Evolutionary conservation across 306 rosid genomes (phyloP).

Genomic region (Rosa rugosa): DNA sequence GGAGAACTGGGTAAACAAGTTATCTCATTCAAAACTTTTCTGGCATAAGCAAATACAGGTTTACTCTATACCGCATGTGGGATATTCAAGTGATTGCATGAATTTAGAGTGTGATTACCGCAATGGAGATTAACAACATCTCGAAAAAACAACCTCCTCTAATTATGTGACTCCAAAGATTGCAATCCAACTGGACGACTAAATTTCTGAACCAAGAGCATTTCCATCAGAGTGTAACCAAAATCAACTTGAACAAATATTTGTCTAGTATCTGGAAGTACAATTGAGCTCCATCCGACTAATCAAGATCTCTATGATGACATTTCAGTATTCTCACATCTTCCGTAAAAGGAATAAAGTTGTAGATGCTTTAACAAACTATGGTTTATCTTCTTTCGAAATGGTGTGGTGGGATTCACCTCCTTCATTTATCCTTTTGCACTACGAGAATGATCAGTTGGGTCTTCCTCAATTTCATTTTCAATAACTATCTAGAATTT

Average conservation of each 20-base stretch:
- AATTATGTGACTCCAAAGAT: background rate
- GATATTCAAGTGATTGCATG: background rate
- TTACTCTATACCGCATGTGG: background rate
- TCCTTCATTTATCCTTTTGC: too few species aligned
- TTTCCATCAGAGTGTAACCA: background rate
- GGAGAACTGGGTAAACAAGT: background rate
- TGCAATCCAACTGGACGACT: background rate
- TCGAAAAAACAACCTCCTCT: background rate
- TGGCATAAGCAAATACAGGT: background rate
- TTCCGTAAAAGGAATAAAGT: too few species aligned
- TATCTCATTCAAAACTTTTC: background rate
- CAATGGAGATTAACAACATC: background rate
- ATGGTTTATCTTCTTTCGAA: too few species aligned
- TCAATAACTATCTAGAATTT: too few species aligned
- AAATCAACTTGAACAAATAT: background rate
- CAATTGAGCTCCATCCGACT: background rate
- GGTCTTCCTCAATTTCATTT: too few species aligned
- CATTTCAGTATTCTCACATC: too few species aligned
- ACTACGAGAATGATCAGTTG: too few species aligned
- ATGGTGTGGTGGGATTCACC: too few species aligned
- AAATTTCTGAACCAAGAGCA: background rate
- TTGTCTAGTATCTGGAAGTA: background rate
- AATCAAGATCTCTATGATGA: too few species aligned
- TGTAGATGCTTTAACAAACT: too few species aligned
- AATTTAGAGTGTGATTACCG: background rate